Evolutionary conservation across 2,329 filamentous ascomycete species (phyloP).

Genomic region (Anthostomella pinea): DNA sequence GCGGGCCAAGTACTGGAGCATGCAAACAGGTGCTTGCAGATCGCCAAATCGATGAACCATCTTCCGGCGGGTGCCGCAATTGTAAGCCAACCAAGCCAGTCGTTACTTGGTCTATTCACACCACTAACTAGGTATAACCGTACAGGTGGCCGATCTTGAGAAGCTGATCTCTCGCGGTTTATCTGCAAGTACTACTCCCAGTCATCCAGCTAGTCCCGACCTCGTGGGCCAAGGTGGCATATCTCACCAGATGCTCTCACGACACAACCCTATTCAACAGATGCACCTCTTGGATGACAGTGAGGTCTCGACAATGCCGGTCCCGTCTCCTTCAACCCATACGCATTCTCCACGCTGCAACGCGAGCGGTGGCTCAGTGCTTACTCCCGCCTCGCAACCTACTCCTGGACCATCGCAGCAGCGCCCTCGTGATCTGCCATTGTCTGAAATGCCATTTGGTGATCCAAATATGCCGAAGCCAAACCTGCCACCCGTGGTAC

Average conservation of each 20-base stretch:
- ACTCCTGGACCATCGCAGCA: constrained; percentile 18
- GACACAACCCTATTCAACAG: constrained; percentile 27
- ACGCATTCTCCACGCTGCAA: constrained; percentile 24
- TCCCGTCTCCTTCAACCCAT: constrained; percentile 28
- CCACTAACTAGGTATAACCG: constrained; percentile 24
- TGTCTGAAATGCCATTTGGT: constrained; percentile 23
- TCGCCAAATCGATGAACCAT: constrained; percentile 49
- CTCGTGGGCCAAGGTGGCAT: constrained; percentile 13
- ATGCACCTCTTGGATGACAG: constrained; percentile 31
- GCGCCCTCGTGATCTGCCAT: constrained; percentile 20
- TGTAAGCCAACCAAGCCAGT: constrained; percentile 30
- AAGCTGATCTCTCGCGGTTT: constrained; percentile 48
- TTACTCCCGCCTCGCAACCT: constrained; percentile 22
- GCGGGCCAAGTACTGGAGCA: constrained; percentile 47
- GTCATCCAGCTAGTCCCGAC: constrained; percentile 30
- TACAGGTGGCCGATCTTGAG: constrained; percentile 44
- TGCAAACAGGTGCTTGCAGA: constrained; percentile 48
- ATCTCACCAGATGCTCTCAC: constrained; percentile 25
- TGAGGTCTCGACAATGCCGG: constrained; percentile 27
- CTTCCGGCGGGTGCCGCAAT: constrained; percentile 50
- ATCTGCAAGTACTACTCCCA: constrained; percentile 29
- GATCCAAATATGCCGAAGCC: constrained; percentile 29
- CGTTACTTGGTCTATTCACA: background rate
- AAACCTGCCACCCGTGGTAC: constrained; percentile 30
- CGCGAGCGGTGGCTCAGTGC: constrained; percentile 15